Evolutionary conservation across 805 yeast species (phyloP).

Genomic region (Metschnikowia similis): DNA sequence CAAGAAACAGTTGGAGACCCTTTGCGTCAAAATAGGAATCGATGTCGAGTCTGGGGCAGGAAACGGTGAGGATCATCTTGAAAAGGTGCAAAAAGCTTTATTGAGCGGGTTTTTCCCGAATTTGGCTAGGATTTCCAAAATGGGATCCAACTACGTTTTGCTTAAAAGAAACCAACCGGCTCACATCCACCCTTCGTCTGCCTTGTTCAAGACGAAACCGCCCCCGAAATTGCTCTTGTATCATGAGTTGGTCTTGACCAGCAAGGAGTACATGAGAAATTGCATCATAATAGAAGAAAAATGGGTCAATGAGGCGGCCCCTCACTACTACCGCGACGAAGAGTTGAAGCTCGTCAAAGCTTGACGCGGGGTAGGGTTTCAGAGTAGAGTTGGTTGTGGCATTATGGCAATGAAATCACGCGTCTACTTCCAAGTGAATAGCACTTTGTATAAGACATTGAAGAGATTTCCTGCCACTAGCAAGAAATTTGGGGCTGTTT

Average conservation of each 20-base stretch:
- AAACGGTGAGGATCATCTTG: slow-evolving; percentile 15
- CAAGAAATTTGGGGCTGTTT: background rate
- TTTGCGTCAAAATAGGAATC: slow-evolving; percentile 55
- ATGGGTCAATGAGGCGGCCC: slow-evolving; percentile 74
- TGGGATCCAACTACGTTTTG: slow-evolving; percentile 68
- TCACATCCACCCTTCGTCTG: slow-evolving; percentile 81
- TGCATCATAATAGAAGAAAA: slow-evolving; percentile 67
- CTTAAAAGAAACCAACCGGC: slow-evolving; percentile 69
- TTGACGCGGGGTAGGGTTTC: background rate
- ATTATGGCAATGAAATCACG: too few relatives aligned
- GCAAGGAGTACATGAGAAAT: slow-evolving; percentile 84
- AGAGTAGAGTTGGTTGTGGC: background rate
- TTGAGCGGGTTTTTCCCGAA: slow-evolving; percentile 70
- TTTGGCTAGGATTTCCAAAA: slow-evolving; percentile 51
- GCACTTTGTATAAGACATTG: background rate
- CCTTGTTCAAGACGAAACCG: slow-evolving; percentile 58
- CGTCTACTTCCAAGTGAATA: too few relatives aligned
- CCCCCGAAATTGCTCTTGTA: slow-evolving; percentile 73
- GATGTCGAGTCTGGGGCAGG: slow-evolving; percentile 9
- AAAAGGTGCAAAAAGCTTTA: slow-evolving; percentile 48
- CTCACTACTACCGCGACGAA: slow-evolving; percentile 44
- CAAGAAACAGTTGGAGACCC: slow-evolving; percentile 58
- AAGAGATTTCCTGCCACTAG: background rate
- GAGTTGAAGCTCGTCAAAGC: slow-evolving; percentile 18
- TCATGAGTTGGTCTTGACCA: slow-evolving; percentile 78